Evolutionary conservation across 331 rosid genomes (phyloP).

Genomic region (Stylosanthes scabra): DNA sequence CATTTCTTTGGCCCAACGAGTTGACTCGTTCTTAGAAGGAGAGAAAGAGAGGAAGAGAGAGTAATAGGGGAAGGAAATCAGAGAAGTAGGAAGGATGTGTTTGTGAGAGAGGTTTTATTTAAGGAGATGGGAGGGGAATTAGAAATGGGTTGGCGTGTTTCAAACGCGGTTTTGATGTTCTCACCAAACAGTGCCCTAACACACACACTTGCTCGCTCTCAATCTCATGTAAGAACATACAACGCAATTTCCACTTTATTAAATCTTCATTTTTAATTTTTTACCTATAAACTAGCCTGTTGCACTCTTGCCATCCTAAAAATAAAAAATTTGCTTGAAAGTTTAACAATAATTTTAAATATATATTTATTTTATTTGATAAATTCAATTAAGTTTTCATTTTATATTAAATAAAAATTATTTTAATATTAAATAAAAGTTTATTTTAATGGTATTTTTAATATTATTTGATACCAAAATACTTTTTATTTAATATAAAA

Average conservation of each 20-base stretch:
- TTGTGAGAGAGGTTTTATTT: not conserved
- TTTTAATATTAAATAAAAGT: no score
- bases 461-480: no score
- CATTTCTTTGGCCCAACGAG: slow-evolving; percentile 1
- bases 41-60: not conserved
- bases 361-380: no score
- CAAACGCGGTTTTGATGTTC: not conserved
- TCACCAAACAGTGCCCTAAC: not conserved
- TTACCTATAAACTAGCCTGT: no score
- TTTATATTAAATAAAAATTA: not conserved
- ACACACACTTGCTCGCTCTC: not conserved
- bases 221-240: slow-evolving; percentile 15
- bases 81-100: not conserved
- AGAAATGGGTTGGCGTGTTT: not conserved
- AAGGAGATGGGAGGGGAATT: not conserved
- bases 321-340: no score
- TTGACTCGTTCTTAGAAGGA: not conserved
- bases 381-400: not conserved
- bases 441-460: no score
- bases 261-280: no score
- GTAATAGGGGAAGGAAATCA: not conserved
- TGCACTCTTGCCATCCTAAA: no score
- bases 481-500: no score
- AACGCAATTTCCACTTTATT: slow-evolving; percentile 4
- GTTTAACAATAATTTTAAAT: no score